phyloP scores from a whole-genome alignment of 805 yeast genomes.

The Metschnikowia corniflorae region DNA sequence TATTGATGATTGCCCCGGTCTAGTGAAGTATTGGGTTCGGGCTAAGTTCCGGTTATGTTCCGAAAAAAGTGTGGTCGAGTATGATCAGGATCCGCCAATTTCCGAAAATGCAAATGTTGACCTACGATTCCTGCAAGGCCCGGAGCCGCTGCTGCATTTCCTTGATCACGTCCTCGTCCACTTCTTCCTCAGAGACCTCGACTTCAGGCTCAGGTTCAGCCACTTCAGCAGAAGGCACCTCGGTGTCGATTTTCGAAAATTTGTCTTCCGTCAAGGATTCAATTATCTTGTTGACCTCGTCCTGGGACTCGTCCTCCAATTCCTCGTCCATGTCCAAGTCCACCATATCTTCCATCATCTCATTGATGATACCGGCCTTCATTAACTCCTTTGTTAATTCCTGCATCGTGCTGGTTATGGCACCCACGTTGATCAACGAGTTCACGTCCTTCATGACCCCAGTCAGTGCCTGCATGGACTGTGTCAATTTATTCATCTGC shows the following conservation, averaged over 20 bases:
- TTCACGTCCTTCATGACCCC: conserved; percentile 87
- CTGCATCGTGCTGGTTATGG: conserved; percentile 75
- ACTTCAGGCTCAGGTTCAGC: conserved; percentile 19
- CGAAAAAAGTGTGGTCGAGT: no score
- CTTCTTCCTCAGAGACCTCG: conserved; percentile 36
- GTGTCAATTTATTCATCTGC: conserved; percentile 76
- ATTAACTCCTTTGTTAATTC: conserved; percentile 82
- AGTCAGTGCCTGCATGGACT: conserved; percentile 74
- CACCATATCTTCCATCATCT: conserved; percentile 89
- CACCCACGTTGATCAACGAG: conserved; percentile 72
- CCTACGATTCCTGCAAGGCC: conserved; percentile 60
- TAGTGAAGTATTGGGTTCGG: no score
- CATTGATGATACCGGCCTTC: conserved; percentile 84
- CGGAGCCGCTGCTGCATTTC: conserved; percentile 87
- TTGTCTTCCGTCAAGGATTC: conserved; percentile 39
- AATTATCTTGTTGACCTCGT: conserved; percentile 59
- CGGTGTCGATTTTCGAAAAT: conserved; percentile 32
- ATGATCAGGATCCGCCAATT: no score
- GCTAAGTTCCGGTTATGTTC: no score
- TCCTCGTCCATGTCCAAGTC: conserved; percentile 65
- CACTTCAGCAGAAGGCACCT: conserved; percentile 30
- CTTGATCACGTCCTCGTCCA: conserved; percentile 69
- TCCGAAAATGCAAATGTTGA: no score
- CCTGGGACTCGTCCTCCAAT: conserved; percentile 62
- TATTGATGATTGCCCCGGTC: no score